Evolutionary conservation across 345 rosid species (phyloP), one percentile per base, ranked within the genome.

Genomic region (Gossypium arboreum): DNA sequence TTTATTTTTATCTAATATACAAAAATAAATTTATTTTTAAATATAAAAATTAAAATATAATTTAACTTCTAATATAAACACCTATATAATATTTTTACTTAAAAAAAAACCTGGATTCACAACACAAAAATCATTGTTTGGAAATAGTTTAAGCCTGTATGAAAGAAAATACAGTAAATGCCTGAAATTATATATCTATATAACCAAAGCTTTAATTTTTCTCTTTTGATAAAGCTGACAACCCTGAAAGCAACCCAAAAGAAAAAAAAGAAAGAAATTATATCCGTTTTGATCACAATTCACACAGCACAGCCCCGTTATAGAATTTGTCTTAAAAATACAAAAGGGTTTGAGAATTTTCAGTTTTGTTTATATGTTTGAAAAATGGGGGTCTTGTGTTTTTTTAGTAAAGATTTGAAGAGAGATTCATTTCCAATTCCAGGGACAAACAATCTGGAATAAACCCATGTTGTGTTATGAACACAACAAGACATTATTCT

Each of bases 371-470:
- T 80, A 79, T 83, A 78, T 72, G 77, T 79, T 77, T 74, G 41
- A 27, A 12, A 9, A 20, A 3, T 16, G 15, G 18, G 2, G 41
- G 47, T 25, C 71, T 72, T 77, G 78, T 84, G 76, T 79, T 85
- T 85, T 86, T 57, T 34, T 34, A 34, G 89, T 85, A 82, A 74
- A 77, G 84, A 82, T 65, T 76, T 79, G 85, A 67, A 72, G 77
- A 27, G 43, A 78, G 80, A 74, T 75, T 84, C 85, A 81, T 72
- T 66, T 74, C 9, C 86, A 78, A 68, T 65, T 70, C 15, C 85
- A 58, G 74, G 73, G 84, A 78, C 84, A 79, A 81, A 75, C 41
- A 75, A 62, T 72, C 41, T 17, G 44, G 79, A 75, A 78, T 78
- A 60, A 81, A 10, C 25, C 75, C 75, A 59, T 65, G 75, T 79